Base-by-base conservation (phyloP, 352 stramenopile species). In the Plasmopara viticola region DNA sequence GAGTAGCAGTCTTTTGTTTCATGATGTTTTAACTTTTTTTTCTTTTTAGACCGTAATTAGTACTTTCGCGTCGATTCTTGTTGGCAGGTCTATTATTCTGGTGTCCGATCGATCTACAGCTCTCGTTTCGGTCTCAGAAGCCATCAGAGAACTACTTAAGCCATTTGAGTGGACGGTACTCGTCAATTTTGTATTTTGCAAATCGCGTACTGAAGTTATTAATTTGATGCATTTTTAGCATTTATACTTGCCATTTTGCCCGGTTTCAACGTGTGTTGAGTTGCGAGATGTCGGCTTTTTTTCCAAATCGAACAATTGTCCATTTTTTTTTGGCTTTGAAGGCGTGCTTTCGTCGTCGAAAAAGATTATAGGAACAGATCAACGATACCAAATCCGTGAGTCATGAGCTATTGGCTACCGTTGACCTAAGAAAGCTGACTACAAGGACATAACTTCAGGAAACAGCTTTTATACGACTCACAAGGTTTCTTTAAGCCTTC, bases 401-500 rank as follows among this genome's bases (percentile, higher is more conserved):
- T 61, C 13, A 39, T 50, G 10, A 33, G 34, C 33, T n/a, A 48
- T 41, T 59, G 5, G 18, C 9, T 40, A 20, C 25, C 5, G 15
- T 20, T 18, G n/a, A 25, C 38, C 33, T 20, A 14, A 20, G 42
- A 35, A 35, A 9, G 35, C 40, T 53, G 31, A 44, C 14, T 47
- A 28, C 45, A 25, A 25, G 1, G 51, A 51, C 31, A 5, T 58
- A 13, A 54, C 29, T 34, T 39, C 48, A 90, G 79, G 70, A 13
- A 82, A 84, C 60, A 85, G 74, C 20, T 59, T 88, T 13, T 88
- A 87, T 62, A 88, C 76, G n/a, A 58, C 74, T 0, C 73, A 84
- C 40, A 80, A 72, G 46, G 74, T 74, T 2, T 65, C 56, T 17
- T 51, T 87, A 10, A 58, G 73, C 33, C 54, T 87, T 6, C 51